Evolutionary conservation across 345 rosid species (phyloP), one percentile per base, ranked within the genome.

Genomic region (Salix koriyanagi): DNA sequence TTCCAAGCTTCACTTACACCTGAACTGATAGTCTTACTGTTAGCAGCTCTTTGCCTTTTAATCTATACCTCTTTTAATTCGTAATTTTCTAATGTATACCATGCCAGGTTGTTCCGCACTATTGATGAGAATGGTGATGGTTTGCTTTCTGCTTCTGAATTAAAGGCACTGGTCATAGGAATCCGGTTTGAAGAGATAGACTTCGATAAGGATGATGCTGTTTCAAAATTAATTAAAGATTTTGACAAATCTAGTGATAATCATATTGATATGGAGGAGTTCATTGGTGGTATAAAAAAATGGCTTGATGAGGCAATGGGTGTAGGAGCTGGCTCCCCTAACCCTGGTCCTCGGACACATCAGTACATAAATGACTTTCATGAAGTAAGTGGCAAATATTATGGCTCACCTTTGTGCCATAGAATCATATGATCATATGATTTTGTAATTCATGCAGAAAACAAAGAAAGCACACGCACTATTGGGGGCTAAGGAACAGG

Each of bases 111-210:
- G 83, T 96, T 96, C 72, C 25, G 32, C 1, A 80, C 88, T 34
- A 88, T 96, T 76, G 99, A 96, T 52, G 87, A 78, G 80, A 82
- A 91, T 78, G 54, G 79, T 0, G 91, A 93, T 76, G 58, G 41
- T 2, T 7, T 6, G 1, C 89, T 96, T 32, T 89, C 97, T 44
- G 25, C 26, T 3, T 0, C 85, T 13, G 99, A 96, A 72, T 81
- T 93, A 32, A 86, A 80, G 80, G 98, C 99, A 16, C 82, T 96
- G 15, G 83, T 86, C 23, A 42, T 93, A 60, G 99, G 99, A 65
- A 90, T 96, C 73, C 88, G 74, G 67, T 92, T 96, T 81, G 94
- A 88, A 44, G 96, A 91, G 70, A 90, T 91, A 46, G 87, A 95
- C 83, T 84, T 93, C 54, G 88, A 95, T 75, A 79, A 36, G 26